Evolutionary conservation across 371 early-diverging fungal species (phyloP), one percentile per base, ranked within the genome.

Genomic region (Apophysomyces ossiformis): DNA sequence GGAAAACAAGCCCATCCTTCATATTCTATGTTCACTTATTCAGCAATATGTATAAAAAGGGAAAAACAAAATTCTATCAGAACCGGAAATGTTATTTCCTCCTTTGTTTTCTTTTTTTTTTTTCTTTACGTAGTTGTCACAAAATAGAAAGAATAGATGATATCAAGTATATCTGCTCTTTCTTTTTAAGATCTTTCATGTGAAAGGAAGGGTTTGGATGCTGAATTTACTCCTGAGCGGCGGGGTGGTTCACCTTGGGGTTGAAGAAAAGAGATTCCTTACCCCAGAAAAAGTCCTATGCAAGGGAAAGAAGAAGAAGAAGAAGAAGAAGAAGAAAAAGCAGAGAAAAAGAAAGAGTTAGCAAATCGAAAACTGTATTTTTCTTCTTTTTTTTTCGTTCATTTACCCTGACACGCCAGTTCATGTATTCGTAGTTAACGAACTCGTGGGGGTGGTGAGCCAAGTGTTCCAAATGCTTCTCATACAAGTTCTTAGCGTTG

Each of bases 191-290:
- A 26, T 26, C 36, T 50, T 62, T 63, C n/a, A 54, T 60, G 21
- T 60, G 37, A 56, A 46, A 58, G 59, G 46, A 44, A 36, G 35
- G 15, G n/a, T 47, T 12, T 9, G 21, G 21, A 47, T 50, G 21
- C 21, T 50, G 21, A 4, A 57, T 60, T 61, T 69, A 61, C 44
- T 76, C 68, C 41, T 72, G 68, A 45, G 59, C 32, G 60, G 77
- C 82, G 68, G 75, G 69, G 61, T 76, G 71, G 72, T 82, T 82
- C 59, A 82, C 79, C 41, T 72, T 67, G 57, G 82, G 82, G 79
- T 82, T 82, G 72, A 82, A 82, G 78, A 82, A 77, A 37, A 82
- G 64, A 50, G 79, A 74, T 58, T 82, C 73, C 62, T 74, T 75
- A 58, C 82, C 82, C 82, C 82, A 82, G 82, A 82, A 82, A 65